Evolutionary conservation across 108 stramenopile species (phyloP), one percentile per base, ranked within the genome.

Genomic region (Craspedostauros australis): DNA sequence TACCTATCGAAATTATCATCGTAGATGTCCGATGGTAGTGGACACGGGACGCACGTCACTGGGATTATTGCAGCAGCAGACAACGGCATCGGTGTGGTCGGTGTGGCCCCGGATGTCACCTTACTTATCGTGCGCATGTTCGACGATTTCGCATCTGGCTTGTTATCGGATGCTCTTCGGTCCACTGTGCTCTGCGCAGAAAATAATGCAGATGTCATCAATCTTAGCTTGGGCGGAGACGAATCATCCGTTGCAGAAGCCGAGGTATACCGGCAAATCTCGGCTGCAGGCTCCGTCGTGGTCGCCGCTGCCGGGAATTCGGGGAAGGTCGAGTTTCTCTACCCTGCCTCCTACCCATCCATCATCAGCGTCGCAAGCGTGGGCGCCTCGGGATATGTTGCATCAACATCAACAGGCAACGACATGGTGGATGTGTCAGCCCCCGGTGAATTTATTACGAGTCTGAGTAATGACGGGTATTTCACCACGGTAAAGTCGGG

Each of bases 241-340:
- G 41, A 46, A 27, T 62, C 39, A 22, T 26, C 47, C 23, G 25
- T 38, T 23, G 33, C 51, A 27, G 43, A 72, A 27, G 47, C 60
- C 14, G 38, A 53, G 24, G 33, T 51, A 24, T 82, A 65, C 28
- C 21, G 48, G 23, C 26, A 61, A 9, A 24, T 67, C 8, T 64
- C 72, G 27, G 61, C 67, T n/a, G 46, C 66, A 16, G 78, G 73
- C 5, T 70, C 80, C n/a, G 25, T 84, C 0, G 19, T 73, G 12
- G 50, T 84, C 36, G 82, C 74, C 8, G 76, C 82, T 0, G 70
- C 78, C 2, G 82, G 82, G 4, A 84, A 84, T 61, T 53, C 40
- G 23, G 82, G 78, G 5, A 46, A 47, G 8, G 38, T 47, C 32
- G 24, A 40, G 5, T 31, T 33, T 4, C 30, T 51, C 8, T 84